Base-by-base conservation (phyloP, 2,329 filamentous ascomycete genomes). In the Ilyonectria sp. region DNA sequence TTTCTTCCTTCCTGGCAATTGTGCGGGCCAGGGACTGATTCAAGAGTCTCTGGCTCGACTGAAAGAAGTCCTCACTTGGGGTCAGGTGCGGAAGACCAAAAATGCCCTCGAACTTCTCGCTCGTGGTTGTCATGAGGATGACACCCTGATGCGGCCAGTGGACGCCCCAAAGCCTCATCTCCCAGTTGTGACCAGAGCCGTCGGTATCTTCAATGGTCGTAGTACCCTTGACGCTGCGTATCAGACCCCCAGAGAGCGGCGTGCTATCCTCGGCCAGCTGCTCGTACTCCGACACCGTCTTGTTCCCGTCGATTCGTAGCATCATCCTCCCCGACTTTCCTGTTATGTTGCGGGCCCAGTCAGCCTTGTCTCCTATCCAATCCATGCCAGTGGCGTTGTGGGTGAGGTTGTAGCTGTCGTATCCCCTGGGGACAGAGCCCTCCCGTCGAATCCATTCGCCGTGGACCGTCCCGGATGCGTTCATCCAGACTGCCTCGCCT, bases 21-120 rank as follows among this genome's bases (percentile, higher is more conserved):
- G 90, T 87, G 59, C 89, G 85, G 21, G 89, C 87, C 15, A 98
- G 83, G 0, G 93, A 95, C 70, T 87, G 85, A 74, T 95, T 93
- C 40, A 98, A 84, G 17, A 97, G 82, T 57, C 84, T 83, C 76
- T 91, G 79, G 82, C 90, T 86, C 68, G 87, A 86, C 76, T 82
- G 78, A 78, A 89, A 90, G 76, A 87, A 90, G 55, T 88, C 84
- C 4, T 83, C 77, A 21, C 83, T 80, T 0, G 93, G 87, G 1
- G 93, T 86, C 58, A 99, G 87, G 79, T 98, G 94, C 29, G 96
- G 95, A 53, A 98, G 83, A 2, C 91, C 93, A 79, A 97, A 97
- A 63, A 98, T 91, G 49, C 96, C 95, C n/a, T 92, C 90, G 76
- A 96, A 96, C 83, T 97, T 98, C 77, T 97, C 93, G 79, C 94